A percentile compares a stretch with the other conserved stretches of the same genome.
Conservation (phyloP, 2,329 filamentous ascomycete genomes). For the Xylaria sp. region DNA sequence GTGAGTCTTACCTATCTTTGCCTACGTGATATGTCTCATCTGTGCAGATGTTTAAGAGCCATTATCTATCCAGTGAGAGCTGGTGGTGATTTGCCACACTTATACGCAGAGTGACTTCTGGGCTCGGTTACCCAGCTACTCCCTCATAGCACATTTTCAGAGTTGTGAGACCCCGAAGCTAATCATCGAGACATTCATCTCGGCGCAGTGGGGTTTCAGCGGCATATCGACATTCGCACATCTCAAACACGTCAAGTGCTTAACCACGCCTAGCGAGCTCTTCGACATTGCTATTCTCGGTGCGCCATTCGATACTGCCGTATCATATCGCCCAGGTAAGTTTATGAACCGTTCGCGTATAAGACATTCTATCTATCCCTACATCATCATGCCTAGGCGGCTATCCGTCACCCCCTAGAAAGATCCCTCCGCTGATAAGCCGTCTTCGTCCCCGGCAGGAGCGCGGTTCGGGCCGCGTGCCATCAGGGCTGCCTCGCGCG, state of each 20-base stretch:
- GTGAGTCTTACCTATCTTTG: constrained; percentile 43
- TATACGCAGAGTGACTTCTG: not conserved
- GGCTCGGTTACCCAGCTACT: not conserved
- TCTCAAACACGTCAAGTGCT: constrained; percentile 70
- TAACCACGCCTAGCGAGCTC: constrained; percentile 65
- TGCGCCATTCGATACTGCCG: constrained; percentile 75
- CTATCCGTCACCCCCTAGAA: not conserved
- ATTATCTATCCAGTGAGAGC: too few species aligned
- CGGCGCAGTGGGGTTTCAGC: constrained; percentile 64
- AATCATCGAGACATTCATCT: not conserved
- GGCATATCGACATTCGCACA: constrained; percentile 80
- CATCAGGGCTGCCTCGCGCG: constrained; percentile 84
- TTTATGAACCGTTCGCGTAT: not conserved
- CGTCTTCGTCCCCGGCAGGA: constrained; percentile 46
- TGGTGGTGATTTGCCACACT: too few species aligned
- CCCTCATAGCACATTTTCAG: not conserved
- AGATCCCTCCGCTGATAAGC: constrained; percentile 1
- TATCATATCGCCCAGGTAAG: constrained; percentile 70
- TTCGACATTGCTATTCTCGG: constrained; percentile 77
- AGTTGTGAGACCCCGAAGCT: constrained; percentile 9
- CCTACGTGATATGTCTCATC: constrained; percentile 1
- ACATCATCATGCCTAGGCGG: too few species aligned
- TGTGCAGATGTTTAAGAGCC: not conserved
- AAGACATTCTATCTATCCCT: not conserved
- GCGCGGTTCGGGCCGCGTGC: constrained; percentile 86